phyloP scores from a whole-genome alignment of 2,329 filamentous ascomycete genomes.

The Penicillium polonicum region DNA sequence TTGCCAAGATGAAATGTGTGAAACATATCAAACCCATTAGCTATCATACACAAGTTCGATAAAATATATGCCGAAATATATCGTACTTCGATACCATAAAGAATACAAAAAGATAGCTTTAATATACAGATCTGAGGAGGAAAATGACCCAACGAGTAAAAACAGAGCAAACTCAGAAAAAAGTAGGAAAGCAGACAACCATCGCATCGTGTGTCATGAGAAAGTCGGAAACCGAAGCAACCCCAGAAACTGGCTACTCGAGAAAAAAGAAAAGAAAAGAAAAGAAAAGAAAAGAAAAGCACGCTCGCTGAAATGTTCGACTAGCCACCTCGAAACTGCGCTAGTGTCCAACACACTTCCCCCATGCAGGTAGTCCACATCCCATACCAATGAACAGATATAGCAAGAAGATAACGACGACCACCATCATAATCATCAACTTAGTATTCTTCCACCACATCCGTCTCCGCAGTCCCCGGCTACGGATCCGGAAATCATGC shows the following conservation, averaged over 20 bases:
- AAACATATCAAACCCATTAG: background rate
- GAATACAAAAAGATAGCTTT: background rate
- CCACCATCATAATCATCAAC: constrained; percentile 80
- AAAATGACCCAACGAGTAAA: background rate
- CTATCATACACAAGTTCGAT: background rate
- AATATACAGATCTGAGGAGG: constrained; percentile 8
- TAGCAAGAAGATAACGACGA: constrained; percentile 64
- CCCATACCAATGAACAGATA: constrained; percentile 72
- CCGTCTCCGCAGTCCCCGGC: constrained; percentile 77
- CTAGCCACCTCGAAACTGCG: background rate
- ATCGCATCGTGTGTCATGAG: constrained; percentile 19
- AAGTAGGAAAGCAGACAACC: background rate
- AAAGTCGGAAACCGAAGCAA: constrained; percentile 2
- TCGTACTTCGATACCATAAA: background rate
- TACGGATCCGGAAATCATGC: constrained; percentile 84
- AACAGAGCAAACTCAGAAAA: background rate
- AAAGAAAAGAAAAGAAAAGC: background rate
- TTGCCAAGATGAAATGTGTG: background rate
- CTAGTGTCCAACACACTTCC: constrained; percentile 41
- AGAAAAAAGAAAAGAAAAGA: background rate
- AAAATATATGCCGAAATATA: background rate
- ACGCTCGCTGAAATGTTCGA: constrained; percentile 15
- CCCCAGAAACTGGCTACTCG: constrained; percentile 4
- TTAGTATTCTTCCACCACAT: constrained; percentile 99
- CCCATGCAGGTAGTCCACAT: constrained; percentile 64